These are phyloP conservation scores for Rhizopus sp. DNA, from an alignment of 371 early-diverging fungal genomes.

Conservation along the genomic window DNA sequence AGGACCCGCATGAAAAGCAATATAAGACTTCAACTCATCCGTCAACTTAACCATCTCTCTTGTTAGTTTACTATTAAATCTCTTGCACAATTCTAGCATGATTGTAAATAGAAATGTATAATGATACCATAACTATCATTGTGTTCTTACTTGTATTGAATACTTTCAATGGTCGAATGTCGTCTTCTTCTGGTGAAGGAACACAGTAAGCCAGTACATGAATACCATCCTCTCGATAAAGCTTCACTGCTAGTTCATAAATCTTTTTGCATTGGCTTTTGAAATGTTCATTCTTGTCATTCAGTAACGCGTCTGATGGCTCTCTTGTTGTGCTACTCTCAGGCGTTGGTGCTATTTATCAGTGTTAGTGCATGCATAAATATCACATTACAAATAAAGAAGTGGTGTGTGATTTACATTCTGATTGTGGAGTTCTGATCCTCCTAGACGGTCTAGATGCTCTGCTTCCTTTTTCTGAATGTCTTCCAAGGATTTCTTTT, in stretches of 20 bases:
- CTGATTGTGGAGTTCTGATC: background rate
- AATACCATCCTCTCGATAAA: slow-evolving; percentile 3
- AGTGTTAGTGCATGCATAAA: background rate
- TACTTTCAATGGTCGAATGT: background rate
- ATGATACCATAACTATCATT: background rate
- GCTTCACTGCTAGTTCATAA: background rate
- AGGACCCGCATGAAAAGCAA: background rate
- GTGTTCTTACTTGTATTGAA: slow-evolving; percentile 2
- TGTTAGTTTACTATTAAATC: background rate
- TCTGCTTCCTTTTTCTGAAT: background rate
- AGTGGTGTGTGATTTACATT: background rate
- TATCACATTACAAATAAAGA: background rate
- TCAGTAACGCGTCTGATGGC: too few species aligned
- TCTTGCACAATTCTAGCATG: background rate
- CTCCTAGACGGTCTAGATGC: background rate
- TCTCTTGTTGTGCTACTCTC: background rate
- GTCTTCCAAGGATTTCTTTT: background rate
- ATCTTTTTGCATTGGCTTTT: slow-evolving; percentile 1
- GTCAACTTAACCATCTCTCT: background rate
- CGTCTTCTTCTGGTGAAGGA: background rate
- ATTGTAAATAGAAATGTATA: background rate
- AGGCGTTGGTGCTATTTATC: background rate
- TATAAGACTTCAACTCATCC: background rate
- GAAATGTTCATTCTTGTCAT: background rate
- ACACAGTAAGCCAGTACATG: slow-evolving; percentile 1